phyloP scores from a whole-genome alignment of 2,329 filamentous ascomycete species.

The Ophiostoma tasmaniense region DNA sequence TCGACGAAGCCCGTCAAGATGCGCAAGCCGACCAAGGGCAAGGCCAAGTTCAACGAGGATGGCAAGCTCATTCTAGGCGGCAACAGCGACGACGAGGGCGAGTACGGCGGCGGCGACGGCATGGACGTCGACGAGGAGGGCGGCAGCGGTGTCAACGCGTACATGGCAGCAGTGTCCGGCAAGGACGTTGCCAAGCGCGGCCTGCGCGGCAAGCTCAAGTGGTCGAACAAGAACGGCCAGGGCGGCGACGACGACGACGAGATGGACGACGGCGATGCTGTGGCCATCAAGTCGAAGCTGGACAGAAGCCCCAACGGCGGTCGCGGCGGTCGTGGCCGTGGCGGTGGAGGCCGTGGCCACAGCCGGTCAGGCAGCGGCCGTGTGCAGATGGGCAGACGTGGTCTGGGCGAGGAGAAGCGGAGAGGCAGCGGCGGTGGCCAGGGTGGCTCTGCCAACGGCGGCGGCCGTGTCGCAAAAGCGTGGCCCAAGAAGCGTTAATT shows the following conservation, averaged over 20 bases:
- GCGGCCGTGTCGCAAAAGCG: conserved; percentile 26
- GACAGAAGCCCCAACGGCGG: conserved; percentile 25
- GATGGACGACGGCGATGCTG: conserved; percentile 44
- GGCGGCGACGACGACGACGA: conserved; percentile 40
- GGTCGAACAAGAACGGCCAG: conserved; percentile 52
- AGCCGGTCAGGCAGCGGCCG: conserved; percentile 28
- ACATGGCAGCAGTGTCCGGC: conserved; percentile 60
- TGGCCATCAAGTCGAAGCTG: conserved; percentile 31
- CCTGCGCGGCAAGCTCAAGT: conserved; percentile 60
- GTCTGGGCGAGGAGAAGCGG: conserved; percentile 28
- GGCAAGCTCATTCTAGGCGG: conserved; percentile 65
- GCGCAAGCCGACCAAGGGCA: conserved; percentile 50
- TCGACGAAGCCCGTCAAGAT: conserved; percentile 70
- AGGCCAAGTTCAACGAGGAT: conserved; percentile 64
- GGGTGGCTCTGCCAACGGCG: conserved; percentile 14
- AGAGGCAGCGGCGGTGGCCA: conserved; percentile 18
- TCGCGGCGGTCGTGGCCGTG: conserved; percentile 29
- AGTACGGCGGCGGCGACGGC: conserved; percentile 42
- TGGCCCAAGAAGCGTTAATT: conserved; percentile 17
- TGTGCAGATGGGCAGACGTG: conserved; percentile 26
- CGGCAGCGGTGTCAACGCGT: conserved; percentile 54
- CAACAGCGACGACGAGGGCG: conserved; percentile 42
- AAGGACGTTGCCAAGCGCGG: conserved; percentile 57
- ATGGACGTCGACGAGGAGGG: conserved; percentile 48
- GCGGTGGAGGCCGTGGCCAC: conserved; percentile 32